Evolutionary conservation across 2,329 filamentous ascomycete genomes (phyloP), one percentile per base, ranked within the genome.

Genomic region (Arthrinium phaeospermum): DNA sequence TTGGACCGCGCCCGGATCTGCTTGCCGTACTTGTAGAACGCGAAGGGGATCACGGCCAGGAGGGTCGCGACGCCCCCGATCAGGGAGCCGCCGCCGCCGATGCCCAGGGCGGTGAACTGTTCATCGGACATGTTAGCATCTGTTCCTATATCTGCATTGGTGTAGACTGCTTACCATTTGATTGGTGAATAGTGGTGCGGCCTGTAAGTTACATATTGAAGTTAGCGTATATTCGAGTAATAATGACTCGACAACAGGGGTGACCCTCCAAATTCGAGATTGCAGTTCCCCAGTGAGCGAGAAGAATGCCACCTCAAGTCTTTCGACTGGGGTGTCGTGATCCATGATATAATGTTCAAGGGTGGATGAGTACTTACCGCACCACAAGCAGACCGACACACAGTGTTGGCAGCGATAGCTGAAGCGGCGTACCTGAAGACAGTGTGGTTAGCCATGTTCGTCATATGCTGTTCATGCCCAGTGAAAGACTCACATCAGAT

Each of bases 401-500:
- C 86, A 0, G 91, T 91, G 74, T 87, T 91, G 1, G 91, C 90
- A 0, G 91, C 91, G 8, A 92, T 87, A 2, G 90, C 91, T 4
- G 86, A 87, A 22, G 92, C 91, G 0, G 90, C 89, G 74, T 91
- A 89, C 72, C 67, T 49, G n/a, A 4, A 85, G 81, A 4, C 4
- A 12, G 14, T 12, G 34, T 13, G 4, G 19, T 64, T 64, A 64
- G 57, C 8, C 1, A 13, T 64, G 30, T 19, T 19, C 19, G 1
- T 2, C 5, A 19, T n/a, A n/a, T n/a, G 30, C 2, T 57, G 51
- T 3, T 30, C 30, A 64, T 51, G n/a, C 22, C 7, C 34, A 5
- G 13, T 2, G 7, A 8, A 49, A 88, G 88, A 72, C 89, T 89
- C 1, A 83, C 80, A 76, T 89, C 88, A 64, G 88, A 85, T 13